Evolutionary conservation across 768 basidiomycete genomes (phyloP).

Genomic region (Mycena indigotica): DNA sequence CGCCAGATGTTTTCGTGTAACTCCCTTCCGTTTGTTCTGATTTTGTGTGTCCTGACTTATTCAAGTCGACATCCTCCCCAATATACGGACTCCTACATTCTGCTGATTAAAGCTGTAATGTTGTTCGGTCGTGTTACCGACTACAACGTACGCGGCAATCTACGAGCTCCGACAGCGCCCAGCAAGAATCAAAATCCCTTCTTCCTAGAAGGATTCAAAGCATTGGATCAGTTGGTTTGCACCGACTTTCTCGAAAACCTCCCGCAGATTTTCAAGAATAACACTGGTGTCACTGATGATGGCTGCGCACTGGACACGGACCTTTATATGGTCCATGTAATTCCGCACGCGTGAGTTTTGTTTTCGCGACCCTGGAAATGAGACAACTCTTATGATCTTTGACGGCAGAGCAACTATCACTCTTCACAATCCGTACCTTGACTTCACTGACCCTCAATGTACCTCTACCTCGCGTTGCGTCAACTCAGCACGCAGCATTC

Average conservation of each 20-base stretch:
- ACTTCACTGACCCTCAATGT: constrained; percentile 67
- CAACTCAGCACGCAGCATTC: constrained; percentile 71
- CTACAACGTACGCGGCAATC: constrained; percentile 75
- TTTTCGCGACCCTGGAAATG: constrained; percentile 23
- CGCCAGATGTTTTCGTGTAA: constrained; percentile 60
- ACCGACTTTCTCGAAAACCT: constrained; percentile 70
- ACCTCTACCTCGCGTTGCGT: constrained; percentile 74
- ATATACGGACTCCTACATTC: constrained; percentile 81
- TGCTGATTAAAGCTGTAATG: constrained; percentile 83
- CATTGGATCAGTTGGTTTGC: constrained; percentile 69
- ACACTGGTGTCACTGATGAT: constrained; percentile 61
- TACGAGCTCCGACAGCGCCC: constrained; percentile 65
- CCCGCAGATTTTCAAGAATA: constrained; percentile 67
- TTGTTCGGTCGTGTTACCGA: constrained; percentile 85
- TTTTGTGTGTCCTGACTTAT: neutral
- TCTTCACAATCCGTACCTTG: constrained; percentile 81
- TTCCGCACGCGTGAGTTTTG: constrained; percentile 80
- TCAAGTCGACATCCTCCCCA: constrained; percentile 59
- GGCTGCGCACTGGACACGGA: constrained; percentile 74
- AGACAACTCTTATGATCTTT: constrained; percentile 18
- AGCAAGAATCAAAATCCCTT: constrained; percentile 78
- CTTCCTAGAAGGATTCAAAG: constrained; percentile 63
- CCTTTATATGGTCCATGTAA: constrained; percentile 82
- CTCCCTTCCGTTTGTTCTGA: neutral
- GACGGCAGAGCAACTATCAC: constrained; percentile 79